Conservation (phyloP, 1,284 basidiomycete species). For the Rhodotorula sp. region DNA sequence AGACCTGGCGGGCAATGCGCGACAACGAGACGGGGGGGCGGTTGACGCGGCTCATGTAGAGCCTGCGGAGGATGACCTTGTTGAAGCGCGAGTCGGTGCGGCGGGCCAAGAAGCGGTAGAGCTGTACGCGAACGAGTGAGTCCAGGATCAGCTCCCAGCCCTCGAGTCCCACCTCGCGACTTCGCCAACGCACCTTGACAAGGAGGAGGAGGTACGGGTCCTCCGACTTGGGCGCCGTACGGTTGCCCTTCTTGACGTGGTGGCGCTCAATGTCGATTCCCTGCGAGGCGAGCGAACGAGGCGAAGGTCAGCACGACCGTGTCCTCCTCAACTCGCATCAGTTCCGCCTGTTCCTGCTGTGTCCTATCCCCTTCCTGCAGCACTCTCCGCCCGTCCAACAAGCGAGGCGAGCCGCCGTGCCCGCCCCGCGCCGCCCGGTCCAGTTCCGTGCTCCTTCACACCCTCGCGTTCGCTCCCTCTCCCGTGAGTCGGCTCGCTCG, state of each 20-base stretch:
- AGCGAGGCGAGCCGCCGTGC: too few species aligned
- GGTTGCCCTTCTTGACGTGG: conserved; percentile 98
- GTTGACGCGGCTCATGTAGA: conserved; percentile 97
- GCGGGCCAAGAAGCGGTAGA: conserved; percentile 98
- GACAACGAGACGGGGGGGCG: conserved; percentile 94
- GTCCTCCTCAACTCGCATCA: neutral
- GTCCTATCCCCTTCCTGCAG: neutral
- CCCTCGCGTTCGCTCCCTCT: too few species aligned
- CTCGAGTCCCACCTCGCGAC: neutral
- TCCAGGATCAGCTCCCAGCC: neutral
- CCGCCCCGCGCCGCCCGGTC: too few species aligned
- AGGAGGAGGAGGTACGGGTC: conserved; percentile 98
- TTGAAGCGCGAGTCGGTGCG: conserved; percentile 96
- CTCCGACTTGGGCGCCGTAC: conserved; percentile 95
- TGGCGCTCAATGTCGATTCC: conserved; percentile 94
- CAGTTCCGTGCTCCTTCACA: too few species aligned
- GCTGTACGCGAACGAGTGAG: conserved; percentile 54
- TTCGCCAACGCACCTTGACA: conserved; percentile 73
- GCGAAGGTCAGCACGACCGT: neutral
- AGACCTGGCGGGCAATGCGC: conserved; percentile 61
- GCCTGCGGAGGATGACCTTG: conserved; percentile 94
- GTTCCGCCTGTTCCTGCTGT: neutral
- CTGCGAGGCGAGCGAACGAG: conserved; percentile 51
- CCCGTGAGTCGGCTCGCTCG: neutral
- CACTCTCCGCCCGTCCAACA: too few species aligned